Percentiles rank a stretch among this genome's conserved stretches.
Evolutionary conservation across 495 filamentous ascomycete genomes (phyloP).

Genomic region (Terfezia claveryi): DNA sequence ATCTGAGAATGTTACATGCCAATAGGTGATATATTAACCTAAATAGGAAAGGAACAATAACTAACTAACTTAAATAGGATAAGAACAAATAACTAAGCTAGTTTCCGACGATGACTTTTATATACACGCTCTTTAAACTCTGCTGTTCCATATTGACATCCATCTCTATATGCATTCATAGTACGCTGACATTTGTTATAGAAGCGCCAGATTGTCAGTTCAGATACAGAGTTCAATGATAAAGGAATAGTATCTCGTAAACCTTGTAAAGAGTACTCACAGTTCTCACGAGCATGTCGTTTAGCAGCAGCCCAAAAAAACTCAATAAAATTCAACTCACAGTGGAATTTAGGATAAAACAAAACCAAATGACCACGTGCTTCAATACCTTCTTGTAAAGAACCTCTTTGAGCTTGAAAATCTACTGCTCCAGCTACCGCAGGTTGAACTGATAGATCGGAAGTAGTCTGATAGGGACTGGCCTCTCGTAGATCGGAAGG

Average conservation of each 20-base stretch:
- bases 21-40: too few relatives aligned
- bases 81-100: too few relatives aligned
- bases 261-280: neutral
- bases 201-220: neutral
- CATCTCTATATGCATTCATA: neutral
- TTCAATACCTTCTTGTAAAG: neutral
- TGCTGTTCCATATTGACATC: neutral
- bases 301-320: conserved; percentile 3
- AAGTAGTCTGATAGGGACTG: too few relatives aligned
- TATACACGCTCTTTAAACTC: too few relatives aligned
- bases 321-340: conserved; percentile 4
- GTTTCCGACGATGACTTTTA: too few relatives aligned
- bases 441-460: too few relatives aligned
- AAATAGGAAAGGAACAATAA: too few relatives aligned
- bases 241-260: conserved; percentile 1
- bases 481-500: too few relatives aligned
- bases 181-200: neutral
- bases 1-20: too few relatives aligned
- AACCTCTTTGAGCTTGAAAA: conserved; percentile 1
- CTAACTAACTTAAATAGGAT: too few relatives aligned
- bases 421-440: neutral
- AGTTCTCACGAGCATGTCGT: neutral
- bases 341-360: conserved; percentile 1
- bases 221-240: neutral
- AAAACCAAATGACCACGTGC: neutral